Base-by-base conservation (phyloP, 2,329 filamentous ascomycete genomes). In the Cytospora leucostoma region DNA sequence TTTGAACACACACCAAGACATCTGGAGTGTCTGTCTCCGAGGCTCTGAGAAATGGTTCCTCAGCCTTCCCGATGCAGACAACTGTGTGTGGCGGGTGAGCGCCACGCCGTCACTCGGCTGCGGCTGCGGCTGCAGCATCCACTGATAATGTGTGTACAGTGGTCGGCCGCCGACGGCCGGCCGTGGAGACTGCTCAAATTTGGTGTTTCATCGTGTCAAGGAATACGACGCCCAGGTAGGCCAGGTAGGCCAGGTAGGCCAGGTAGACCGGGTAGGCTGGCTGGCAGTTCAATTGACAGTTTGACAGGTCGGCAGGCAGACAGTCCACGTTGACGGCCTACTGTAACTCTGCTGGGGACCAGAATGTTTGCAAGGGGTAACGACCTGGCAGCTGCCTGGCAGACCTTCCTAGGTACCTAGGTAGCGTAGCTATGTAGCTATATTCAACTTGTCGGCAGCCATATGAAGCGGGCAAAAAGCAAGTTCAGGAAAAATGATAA, bases 391-490 rank as follows among this genome's bases (percentile, higher is more conserved):
- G 27, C 27, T 27, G 27, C 27, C 27, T 27, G 27, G 27, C 27
- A 27, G 27, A 27, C 27, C 27, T 2, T n/a, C n/a, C n/a, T n/a
- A n/a, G n/a, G n/a, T n/a, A n/a, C n/a, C n/a, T n/a, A n/a, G n/a
- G n/a, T n/a, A n/a, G n/a, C n/a, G n/a, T n/a, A n/a, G n/a, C n/a
- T n/a, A n/a, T n/a, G n/a, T n/a, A 47, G 35, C 58, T 37, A 40
- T 50, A 37, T 55, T 49, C 58, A 32, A 37, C 32, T 17, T 49
- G 58, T 37, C 51, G 58, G 53, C 32, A 55, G 51, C 51, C 51
- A 61, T 38, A 51, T 61, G 58, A 61, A 10, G 58, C 49, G 40
- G 32, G 2, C 7, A 61, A 40, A 27, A 61, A 49, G 51, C 27
- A 44, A 44, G 40, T 19, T 1, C 7, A 44, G 17, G 27, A 27